These are phyloP conservation scores for Paracoccidioides lutzii DNA, from an alignment of 2,329 filamentous ascomycete species.

Conservation along the genomic window DNA sequence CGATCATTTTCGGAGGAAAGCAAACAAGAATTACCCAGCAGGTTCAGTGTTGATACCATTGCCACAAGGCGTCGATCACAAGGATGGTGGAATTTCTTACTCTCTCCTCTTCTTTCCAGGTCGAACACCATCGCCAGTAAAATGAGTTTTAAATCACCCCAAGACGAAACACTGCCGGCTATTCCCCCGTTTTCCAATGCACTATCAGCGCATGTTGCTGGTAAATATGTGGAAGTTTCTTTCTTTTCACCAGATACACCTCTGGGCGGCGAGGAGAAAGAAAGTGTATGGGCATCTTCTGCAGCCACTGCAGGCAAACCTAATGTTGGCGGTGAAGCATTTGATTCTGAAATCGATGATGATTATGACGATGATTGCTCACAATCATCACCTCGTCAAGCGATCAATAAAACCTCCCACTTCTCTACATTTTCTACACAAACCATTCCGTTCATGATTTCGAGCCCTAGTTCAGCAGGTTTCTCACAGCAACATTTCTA, in stretches of 20 bases:
- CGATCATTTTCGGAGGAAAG: conserved; percentile 21
- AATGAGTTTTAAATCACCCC: conserved; percentile 12
- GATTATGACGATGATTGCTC: conserved; percentile 1
- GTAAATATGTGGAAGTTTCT: conserved; percentile 14
- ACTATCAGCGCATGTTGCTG: not conserved
- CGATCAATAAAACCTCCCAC: conserved; percentile 6
- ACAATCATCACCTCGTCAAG: not conserved
- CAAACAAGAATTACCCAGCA: conserved; percentile 18
- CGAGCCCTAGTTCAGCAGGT: conserved; percentile 8
- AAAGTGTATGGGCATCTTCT: conserved; percentile 9
- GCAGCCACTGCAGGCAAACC: not conserved
- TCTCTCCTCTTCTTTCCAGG: conserved; percentile 32
- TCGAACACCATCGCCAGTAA: conserved; percentile 23
- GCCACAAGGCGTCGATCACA: conserved; percentile 30
- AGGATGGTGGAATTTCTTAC: conserved; percentile 38
- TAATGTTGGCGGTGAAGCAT: not conserved
- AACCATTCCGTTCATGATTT: conserved; percentile 11
- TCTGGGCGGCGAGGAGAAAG: conserved; percentile 6
- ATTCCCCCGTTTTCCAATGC: conserved; percentile 14
- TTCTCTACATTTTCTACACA: conserved; percentile 10
- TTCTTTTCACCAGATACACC: conserved; percentile 24
- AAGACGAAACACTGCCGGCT: conserved; percentile 15
- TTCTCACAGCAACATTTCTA: conserved; percentile 16
- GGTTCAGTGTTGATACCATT: conserved; percentile 25
- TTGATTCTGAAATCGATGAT: conserved; percentile 1